Evolutionary conservation across 2,329 filamentous ascomycete species (phyloP).

Genomic region (Colletotrichum endophyticum): DNA sequence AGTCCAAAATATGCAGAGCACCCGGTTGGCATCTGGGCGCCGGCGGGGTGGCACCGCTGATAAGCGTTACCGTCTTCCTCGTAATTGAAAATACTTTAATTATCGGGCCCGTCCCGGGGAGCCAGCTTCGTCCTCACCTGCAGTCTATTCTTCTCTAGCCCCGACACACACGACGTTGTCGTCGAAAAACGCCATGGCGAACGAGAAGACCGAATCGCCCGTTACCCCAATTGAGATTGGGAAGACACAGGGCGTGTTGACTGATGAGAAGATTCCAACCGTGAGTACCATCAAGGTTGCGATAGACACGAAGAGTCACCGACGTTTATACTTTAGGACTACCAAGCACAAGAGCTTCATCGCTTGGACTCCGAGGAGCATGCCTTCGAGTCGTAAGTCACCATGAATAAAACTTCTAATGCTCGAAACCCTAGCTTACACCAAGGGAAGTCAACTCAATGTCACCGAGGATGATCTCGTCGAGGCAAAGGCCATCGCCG

Average conservation of each 20-base stretch:
- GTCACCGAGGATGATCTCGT: slow-evolving; percentile 48
- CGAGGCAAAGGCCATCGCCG: slow-evolving; percentile 44
- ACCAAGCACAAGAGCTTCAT: background rate
- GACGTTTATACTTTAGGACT: background rate
- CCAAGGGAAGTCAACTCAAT: slow-evolving; percentile 27
- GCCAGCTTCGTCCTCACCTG: background rate
- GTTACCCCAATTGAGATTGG: slow-evolving; percentile 7
- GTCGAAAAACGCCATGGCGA: slow-evolving; percentile 3
- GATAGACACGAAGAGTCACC: background rate
- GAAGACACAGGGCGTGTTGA: slow-evolving; percentile 5
- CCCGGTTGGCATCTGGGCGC: background rate
- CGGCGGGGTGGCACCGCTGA: slow-evolving; percentile 12
- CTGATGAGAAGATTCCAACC: slow-evolving; percentile 9
- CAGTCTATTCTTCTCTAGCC: background rate
- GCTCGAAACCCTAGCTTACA: background rate
- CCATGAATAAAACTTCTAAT: accelerated
- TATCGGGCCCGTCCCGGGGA: background rate
- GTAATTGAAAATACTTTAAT: background rate
- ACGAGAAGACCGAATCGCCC: slow-evolving; percentile 10
- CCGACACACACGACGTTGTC: background rate
- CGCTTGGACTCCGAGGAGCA: slow-evolving; percentile 11
- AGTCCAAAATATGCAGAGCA: background rate
- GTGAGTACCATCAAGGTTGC: background rate
- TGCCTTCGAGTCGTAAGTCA: slow-evolving; percentile 10
- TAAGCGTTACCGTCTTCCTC: slow-evolving; percentile 5